A percentile compares a stretch with the other conserved stretches of the same genome.
Evolutionary conservation across 1,284 basidiomycete genomes (phyloP).

Genomic region (Rhodofomes roseus): DNA sequence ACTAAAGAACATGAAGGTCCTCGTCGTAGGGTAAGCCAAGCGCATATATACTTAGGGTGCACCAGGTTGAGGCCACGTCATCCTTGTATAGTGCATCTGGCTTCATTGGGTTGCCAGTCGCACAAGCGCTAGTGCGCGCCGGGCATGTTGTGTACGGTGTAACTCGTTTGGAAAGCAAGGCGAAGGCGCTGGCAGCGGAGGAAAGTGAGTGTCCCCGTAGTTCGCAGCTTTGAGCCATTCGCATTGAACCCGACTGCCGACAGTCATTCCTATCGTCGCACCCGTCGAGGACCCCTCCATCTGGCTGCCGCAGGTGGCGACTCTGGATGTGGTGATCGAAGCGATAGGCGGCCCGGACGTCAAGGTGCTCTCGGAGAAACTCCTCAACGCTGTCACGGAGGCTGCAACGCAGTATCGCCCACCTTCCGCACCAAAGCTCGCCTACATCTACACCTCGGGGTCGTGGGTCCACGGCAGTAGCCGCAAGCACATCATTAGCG

Average conservation of each 20-base stretch:
- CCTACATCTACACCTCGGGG: constrained; percentile 49
- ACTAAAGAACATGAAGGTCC: constrained; percentile 19
- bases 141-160: constrained; percentile 52
- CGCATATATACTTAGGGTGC: not conserved
- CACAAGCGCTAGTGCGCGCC: constrained; percentile 45
- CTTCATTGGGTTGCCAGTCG: constrained; percentile 45
- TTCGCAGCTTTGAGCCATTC: no score
- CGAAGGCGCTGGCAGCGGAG: constrained; percentile 37
- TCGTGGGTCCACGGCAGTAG: constrained; percentile 45
- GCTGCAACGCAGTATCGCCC: constrained; percentile 29
- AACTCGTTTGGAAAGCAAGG: constrained; percentile 39
- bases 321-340: constrained; percentile 44
- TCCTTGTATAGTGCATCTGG: constrained; percentile 35
- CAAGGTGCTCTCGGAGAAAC: constrained; percentile 15
- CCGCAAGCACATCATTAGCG: constrained; percentile 30
- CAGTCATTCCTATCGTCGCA: constrained; percentile 46
- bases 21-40: constrained; percentile 24
- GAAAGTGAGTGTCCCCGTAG: constrained; percentile 42
- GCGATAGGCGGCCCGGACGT: constrained; percentile 28
- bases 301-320: constrained; percentile 39
- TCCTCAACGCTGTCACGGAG: constrained; percentile 33
- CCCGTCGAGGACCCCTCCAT: constrained; percentile 32
- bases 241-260: not conserved
- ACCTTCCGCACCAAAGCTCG: constrained; percentile 34
- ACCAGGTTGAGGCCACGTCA: no score